Percentiles rank a stretch among this genome's conserved stretches.
Evolutionary conservation across 805 yeast species (phyloP).

Genomic region (Wickerhamomyces ciferrii): DNA sequence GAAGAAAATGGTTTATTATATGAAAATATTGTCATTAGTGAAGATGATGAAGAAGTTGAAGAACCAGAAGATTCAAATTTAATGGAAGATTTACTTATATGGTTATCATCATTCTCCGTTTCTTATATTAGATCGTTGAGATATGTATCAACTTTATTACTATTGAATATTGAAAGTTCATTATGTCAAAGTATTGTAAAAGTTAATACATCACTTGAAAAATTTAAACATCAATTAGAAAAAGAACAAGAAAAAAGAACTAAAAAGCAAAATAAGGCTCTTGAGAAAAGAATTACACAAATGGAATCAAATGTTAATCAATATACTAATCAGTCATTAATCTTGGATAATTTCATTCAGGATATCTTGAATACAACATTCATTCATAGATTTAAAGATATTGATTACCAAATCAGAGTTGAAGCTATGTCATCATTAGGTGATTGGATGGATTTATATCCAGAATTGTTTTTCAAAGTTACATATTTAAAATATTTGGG

Average conservation of each 20-base stretch:
- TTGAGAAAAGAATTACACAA: constrained; percentile 38
- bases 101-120: constrained; percentile 73
- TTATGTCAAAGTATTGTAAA: constrained; percentile 44
- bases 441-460: constrained; percentile 66
- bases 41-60: constrained; percentile 24
- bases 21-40: constrained; percentile 23
- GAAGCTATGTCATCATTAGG: constrained; percentile 63
- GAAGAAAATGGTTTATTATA: constrained; percentile 62
- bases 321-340: constrained; percentile 43
- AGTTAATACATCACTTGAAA: constrained; percentile 30
- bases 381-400: constrained; percentile 75
- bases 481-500: constrained; percentile 74
- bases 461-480: constrained; percentile 67
- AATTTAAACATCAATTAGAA: constrained; percentile 30
- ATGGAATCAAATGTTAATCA: constrained; percentile 37
- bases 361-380: constrained; percentile 67
- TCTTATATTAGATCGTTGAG: constrained; percentile 69
- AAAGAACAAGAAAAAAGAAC: constrained; percentile 19
- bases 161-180: constrained; percentile 55
- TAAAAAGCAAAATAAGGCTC: constrained; percentile 28
- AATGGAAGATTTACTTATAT: constrained; percentile 54
- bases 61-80: constrained; percentile 30
- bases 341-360: constrained; percentile 49
- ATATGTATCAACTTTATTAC: constrained; percentile 53
- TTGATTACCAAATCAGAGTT: constrained; percentile 64